Percentiles rank a stretch among this genome's conserved stretches.
Evolutionary conservation across 805 yeast species (phyloP).

Genomic region (Ascoidea rubescens): DNA sequence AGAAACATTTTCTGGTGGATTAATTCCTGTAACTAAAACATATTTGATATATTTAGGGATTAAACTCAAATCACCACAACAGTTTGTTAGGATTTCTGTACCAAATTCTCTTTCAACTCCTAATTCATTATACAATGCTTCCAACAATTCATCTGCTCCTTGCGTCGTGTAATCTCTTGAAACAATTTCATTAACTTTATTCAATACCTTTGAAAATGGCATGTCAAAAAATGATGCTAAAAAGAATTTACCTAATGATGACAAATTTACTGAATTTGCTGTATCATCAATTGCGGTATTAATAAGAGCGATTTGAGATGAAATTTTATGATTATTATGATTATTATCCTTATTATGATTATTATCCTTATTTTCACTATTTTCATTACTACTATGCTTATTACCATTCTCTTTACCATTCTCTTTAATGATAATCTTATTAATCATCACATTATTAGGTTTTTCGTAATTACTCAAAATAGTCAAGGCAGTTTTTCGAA

Average conservation of each 20-base stretch:
- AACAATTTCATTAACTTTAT: slow-evolving; percentile 24
- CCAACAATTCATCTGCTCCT: slow-evolving; percentile 29
- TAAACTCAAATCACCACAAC: slow-evolving; percentile 29
- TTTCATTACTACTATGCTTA: background rate
- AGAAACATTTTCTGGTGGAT: slow-evolving; percentile 27
- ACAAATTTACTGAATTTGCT: slow-evolving; percentile 12
- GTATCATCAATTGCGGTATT: background rate
- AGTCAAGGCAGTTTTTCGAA: too few species aligned
- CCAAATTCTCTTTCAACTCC: slow-evolving; percentile 29
- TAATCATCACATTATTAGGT: too few species aligned
- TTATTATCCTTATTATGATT: background rate
- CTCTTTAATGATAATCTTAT: too few species aligned
- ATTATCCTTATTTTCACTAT: background rate
- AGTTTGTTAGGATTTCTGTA: slow-evolving; percentile 25
- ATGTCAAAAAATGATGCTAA: slow-evolving; percentile 19
- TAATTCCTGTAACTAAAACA: slow-evolving; percentile 24
- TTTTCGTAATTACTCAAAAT: too few species aligned
- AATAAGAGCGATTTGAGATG: background rate
- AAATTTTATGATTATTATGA: background rate
- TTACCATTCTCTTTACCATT: too few species aligned
- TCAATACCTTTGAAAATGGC: slow-evolving; percentile 18
- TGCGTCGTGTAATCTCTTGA: slow-evolving; percentile 26
- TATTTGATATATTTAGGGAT: slow-evolving; percentile 27
- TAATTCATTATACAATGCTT: slow-evolving; percentile 24
- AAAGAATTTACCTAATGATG: slow-evolving; percentile 16